These are phyloP conservation scores for Suillus variegatus DNA, from an alignment of 768 basidiomycete genomes.

Conservation along the genomic window DNA sequence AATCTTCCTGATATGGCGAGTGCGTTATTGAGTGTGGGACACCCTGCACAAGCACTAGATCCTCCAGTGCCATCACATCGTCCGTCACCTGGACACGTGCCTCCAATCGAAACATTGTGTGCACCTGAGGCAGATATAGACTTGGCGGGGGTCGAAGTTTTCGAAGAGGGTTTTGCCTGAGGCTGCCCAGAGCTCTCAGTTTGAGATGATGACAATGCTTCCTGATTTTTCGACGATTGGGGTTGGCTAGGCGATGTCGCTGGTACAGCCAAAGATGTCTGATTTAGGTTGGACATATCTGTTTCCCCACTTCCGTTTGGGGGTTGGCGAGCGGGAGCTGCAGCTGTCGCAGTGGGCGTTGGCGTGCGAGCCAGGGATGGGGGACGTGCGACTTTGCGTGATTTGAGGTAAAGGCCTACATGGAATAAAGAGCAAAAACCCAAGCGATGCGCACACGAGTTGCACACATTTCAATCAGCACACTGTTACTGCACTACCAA, in stretches of 20 bases:
- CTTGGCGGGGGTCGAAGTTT: slow-evolving; percentile 28
- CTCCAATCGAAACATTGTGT: slow-evolving; percentile 36
- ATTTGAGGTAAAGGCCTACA: slow-evolving; percentile 84
- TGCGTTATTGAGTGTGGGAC: slow-evolving; percentile 95
- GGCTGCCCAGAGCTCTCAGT: slow-evolving; percentile 25
- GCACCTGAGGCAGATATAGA: slow-evolving; percentile 32
- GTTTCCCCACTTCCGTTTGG: slow-evolving; percentile 36
- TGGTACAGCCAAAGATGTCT: slow-evolving; percentile 34
- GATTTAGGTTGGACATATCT: slow-evolving; percentile 39
- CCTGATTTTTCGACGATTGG: slow-evolving; percentile 33
- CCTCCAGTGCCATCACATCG: slow-evolving; percentile 98
- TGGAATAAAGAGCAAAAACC: slow-evolving; percentile 34
- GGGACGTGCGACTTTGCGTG: slow-evolving; percentile 74
- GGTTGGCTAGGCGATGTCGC: slow-evolving; percentile 22
- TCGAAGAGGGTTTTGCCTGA: slow-evolving; percentile 28
- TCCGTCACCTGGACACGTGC: slow-evolving; percentile 98
- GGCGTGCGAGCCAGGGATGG: slow-evolving; percentile 51
- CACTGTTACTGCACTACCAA: slow-evolving; percentile 35
- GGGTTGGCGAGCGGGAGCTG: slow-evolving; percentile 30
- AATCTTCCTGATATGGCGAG: slow-evolving; percentile 45
- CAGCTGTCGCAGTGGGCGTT: slow-evolving; percentile 34
- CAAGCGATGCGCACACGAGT: slow-evolving; percentile 38
- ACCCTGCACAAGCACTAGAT: slow-evolving; percentile 88
- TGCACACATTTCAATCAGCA: slow-evolving; percentile 42
- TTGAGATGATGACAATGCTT: slow-evolving; percentile 28